Percentiles rank a stretch among this genome's conserved stretches.
Evolutionary conservation across 768 basidiomycete species (phyloP).

Genomic region (Collybia nuda): DNA sequence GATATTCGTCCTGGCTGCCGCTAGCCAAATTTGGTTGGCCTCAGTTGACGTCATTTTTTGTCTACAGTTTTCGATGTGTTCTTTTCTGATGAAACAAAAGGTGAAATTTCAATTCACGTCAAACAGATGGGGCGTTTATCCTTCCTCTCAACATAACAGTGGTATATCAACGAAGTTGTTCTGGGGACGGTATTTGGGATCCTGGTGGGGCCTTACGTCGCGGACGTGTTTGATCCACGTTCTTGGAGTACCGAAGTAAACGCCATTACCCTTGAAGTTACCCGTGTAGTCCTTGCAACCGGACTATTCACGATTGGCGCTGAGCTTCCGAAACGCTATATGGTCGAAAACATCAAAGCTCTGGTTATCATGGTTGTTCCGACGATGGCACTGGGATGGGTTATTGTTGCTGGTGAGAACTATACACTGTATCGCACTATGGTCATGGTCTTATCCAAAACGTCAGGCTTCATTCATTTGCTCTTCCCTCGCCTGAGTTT

Average conservation of each 20-base stretch:
- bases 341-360: slow-evolving; percentile 75
- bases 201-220: slow-evolving; percentile 70
- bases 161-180: slow-evolving; percentile 93
- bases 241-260: slow-evolving; percentile 51
- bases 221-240: slow-evolving; percentile 73
- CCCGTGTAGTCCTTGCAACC: slow-evolving; percentile 70
- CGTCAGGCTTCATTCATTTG: slow-evolving; percentile 58
- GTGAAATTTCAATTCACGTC: slow-evolving; percentile 31
- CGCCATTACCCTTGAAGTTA: slow-evolving; percentile 59
- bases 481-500: slow-evolving; percentile 74
- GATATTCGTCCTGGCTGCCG: no score
- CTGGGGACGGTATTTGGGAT: slow-evolving; percentile 77
- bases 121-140: background rate
- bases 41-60: background rate
- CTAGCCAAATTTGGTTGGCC: background rate
- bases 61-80: slow-evolving; percentile 80
- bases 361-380: slow-evolving; percentile 72
- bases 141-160: slow-evolving; percentile 27
- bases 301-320: slow-evolving; percentile 96
- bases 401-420: slow-evolving; percentile 63
- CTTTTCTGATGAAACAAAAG: slow-evolving; percentile 80
- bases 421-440: background rate
- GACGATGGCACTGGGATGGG: slow-evolving; percentile 86
- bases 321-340: slow-evolving; percentile 85
- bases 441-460: background rate